These are phyloP conservation scores for Fusarium poae DNA, from an alignment of 2,329 filamentous ascomycete genomes.

Conservation along the genomic window DNA sequence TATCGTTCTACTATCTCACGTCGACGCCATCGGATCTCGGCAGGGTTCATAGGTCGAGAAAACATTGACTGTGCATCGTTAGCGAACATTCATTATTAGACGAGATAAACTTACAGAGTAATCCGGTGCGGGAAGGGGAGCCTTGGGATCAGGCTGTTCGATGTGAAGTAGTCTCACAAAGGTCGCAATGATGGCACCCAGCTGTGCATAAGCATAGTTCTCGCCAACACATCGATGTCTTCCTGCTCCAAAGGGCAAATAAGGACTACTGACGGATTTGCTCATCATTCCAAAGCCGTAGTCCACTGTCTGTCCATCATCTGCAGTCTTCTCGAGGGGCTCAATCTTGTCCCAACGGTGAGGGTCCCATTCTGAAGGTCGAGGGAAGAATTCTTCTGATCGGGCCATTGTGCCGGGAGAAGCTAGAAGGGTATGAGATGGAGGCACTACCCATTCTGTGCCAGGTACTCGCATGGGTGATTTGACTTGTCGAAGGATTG, in stretches of 20 bases:
- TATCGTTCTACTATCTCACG: background rate
- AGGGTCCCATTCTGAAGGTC: constrained; percentile 86
- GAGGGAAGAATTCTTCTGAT: constrained; percentile 80
- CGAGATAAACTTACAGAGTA: constrained; percentile 64
- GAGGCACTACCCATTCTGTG: constrained; percentile 84
- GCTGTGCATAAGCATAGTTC: constrained; percentile 92
- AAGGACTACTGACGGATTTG: constrained; percentile 89
- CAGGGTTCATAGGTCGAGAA: constrained; percentile 44
- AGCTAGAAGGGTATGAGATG: constrained; percentile 83
- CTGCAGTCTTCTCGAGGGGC: constrained; percentile 59
- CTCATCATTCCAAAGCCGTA: constrained; percentile 95
- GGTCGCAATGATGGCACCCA: constrained; percentile 84
- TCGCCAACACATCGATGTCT: constrained; percentile 95
- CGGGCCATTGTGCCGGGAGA: constrained; percentile 84
- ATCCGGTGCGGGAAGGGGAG: constrained; percentile 71
- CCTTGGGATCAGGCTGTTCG: constrained; percentile 62
- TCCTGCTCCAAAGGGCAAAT: constrained; percentile 95
- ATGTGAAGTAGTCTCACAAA: constrained; percentile 84
- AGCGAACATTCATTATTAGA: accelerated
- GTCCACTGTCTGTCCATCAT: constrained; percentile 81
- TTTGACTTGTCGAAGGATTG: constrained; percentile 91
- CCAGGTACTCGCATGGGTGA: constrained; percentile 84
- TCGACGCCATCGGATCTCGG: constrained; percentile 34
- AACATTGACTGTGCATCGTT: constrained; percentile 38
- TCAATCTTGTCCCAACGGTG: constrained; percentile 80